These are phyloP conservation scores for Metschnikowia henanensis DNA, from an alignment of 805 yeast genomes.

Conservation along the genomic window DNA sequence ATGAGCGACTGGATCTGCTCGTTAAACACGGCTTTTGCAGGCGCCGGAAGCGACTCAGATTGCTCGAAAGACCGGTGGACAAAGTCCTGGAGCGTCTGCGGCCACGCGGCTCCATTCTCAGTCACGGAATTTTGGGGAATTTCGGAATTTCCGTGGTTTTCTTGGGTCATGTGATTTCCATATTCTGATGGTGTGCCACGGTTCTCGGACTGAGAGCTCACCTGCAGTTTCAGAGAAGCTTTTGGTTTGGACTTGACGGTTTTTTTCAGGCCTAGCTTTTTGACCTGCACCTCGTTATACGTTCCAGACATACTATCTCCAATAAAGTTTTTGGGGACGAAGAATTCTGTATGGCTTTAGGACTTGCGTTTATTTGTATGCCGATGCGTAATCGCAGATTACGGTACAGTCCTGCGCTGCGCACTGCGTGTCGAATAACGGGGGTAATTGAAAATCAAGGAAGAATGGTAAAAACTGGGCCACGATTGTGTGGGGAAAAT, in stretches of 20 bases:
- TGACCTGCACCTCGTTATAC: constrained; percentile 29
- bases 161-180: neutral
- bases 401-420: too few relatives aligned
- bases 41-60: constrained; percentile 34
- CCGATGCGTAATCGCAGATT: too few relatives aligned
- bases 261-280: constrained; percentile 10
- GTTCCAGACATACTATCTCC: constrained; percentile 13
- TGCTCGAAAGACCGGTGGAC: constrained; percentile 47
- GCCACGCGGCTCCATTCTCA: constrained; percentile 44
- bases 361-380: too few relatives aligned
- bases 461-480: too few relatives aligned
- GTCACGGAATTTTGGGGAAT: neutral
- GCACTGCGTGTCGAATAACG: too few relatives aligned
- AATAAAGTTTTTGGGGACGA: neutral
- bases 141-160: neutral
- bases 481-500: too few relatives aligned
- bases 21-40: constrained; percentile 42
- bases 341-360: too few relatives aligned
- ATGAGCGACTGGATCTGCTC: constrained; percentile 50
- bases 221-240: too few relatives aligned
- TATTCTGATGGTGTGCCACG: neutral
- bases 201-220: neutral
- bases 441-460: too few relatives aligned
- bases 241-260: neutral
- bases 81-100: constrained; percentile 51